phyloP scores from a whole-genome alignment of 257 asterid species.

The Solanum chiquidenum region DNA sequence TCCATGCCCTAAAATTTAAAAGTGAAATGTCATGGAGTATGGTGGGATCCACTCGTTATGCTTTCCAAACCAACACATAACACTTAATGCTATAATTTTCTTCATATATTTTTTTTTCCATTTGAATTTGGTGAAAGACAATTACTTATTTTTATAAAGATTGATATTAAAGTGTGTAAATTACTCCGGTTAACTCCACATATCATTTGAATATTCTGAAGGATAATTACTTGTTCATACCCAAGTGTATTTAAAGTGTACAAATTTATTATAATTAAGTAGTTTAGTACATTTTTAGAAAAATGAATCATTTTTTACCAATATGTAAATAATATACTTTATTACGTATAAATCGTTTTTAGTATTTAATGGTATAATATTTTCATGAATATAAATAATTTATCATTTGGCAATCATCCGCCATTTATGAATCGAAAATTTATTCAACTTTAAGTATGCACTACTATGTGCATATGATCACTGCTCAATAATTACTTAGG shows the following conservation, averaged over 20 bases:
- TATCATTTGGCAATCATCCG: background rate
- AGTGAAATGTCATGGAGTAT: background rate
- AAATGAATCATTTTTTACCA: background rate
- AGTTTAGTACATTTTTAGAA: background rate
- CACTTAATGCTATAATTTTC: background rate
- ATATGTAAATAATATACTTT: no score
- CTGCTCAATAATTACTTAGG: background rate
- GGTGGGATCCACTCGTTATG: background rate
- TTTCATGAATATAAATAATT: no score
- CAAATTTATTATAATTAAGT: background rate
- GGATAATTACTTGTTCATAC: background rate
- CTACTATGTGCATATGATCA: background rate
- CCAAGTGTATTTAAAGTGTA: background rate
- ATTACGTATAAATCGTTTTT: no score
- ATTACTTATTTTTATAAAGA: background rate
- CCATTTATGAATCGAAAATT: background rate
- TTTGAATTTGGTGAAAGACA: background rate
- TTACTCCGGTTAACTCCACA: background rate
- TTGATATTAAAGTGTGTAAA: background rate
- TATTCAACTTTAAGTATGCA: background rate
- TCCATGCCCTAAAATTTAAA: background rate
- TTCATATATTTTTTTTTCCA: background rate
- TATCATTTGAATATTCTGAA: background rate
- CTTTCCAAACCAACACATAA: background rate
- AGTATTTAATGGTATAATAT: background rate